Percentiles rank a stretch among this genome's conserved stretches.
These are phyloP conservation scores for Yueomyces sp. DNA, from an alignment of 805 yeast species.

Conservation along the genomic window DNA sequence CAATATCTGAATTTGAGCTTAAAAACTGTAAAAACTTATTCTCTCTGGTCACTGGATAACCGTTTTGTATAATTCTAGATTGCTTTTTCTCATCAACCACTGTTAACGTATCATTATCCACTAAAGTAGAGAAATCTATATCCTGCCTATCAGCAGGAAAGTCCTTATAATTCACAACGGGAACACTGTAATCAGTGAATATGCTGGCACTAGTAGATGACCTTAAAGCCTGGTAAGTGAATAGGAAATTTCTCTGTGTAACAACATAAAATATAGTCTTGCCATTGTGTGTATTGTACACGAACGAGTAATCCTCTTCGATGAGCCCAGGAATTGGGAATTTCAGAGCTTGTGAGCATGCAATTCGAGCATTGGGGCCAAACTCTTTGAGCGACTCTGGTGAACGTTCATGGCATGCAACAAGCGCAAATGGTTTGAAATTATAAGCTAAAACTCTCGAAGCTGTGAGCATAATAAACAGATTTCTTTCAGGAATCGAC, in stretches of 20 bases:
- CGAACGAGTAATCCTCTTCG: background rate
- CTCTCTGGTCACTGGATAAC: conserved; percentile 19
- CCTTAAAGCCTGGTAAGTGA: conserved; percentile 20
- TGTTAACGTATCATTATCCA: conserved; percentile 21
- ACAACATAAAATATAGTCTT: conserved; percentile 18
- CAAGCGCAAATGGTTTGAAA: conserved; percentile 22
- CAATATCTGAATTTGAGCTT: conserved; percentile 8
- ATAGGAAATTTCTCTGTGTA: conserved; percentile 17
- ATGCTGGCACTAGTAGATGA: conserved; percentile 9
- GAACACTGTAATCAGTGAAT: conserved; percentile 21
- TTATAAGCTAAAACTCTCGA: conserved; percentile 20
- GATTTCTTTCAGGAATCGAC: conserved; percentile 15
- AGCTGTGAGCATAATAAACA: conserved; percentile 16
- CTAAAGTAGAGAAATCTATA: conserved; percentile 9
- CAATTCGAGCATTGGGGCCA: conserved; percentile 16
- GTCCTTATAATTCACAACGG: conserved; percentile 7
- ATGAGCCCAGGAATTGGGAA: conserved; percentile 3
- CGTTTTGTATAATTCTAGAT: conserved; percentile 23
- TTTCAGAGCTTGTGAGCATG: conserved; percentile 7
- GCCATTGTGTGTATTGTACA: conserved; percentile 7
- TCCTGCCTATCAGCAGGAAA: conserved; percentile 7
- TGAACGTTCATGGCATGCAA: conserved; percentile 20
- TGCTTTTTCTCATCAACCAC: conserved; percentile 19
- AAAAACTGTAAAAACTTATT: conserved; percentile 18
- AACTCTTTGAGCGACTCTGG: conserved; percentile 16